Evolutionary conservation across 345 rosid genomes (phyloP).

Genomic region (Aquilaria sinensis): DNA sequence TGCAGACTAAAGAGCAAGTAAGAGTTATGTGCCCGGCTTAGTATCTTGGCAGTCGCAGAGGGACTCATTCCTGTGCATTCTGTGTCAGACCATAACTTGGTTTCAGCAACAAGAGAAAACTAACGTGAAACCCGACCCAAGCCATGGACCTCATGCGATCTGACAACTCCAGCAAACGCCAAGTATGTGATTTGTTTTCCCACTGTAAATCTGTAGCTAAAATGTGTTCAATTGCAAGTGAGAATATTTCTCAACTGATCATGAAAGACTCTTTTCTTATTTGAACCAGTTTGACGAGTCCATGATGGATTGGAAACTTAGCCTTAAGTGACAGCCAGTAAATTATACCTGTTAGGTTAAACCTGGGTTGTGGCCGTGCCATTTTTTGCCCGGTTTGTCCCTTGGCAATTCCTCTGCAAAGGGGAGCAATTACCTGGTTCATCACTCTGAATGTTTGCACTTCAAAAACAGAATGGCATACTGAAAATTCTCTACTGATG

Average conservation of each 20-base stretch:
- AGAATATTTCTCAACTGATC: slow-evolving; percentile 28
- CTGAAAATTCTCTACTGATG: no score
- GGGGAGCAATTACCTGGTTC: no score
- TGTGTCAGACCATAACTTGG: slow-evolving; percentile 9
- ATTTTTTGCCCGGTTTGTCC: no score
- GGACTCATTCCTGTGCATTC: background rate
- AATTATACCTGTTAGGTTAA: no score
- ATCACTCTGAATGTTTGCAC: no score
- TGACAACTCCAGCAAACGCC: slow-evolving; percentile 11
- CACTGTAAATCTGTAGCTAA: slow-evolving; percentile 39
- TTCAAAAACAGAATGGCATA: no score
- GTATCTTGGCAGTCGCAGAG: background rate
- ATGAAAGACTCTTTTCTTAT: background rate
- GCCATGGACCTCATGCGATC: slow-evolving; percentile 2
- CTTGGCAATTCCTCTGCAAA: no score
- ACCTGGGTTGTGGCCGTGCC: no score
- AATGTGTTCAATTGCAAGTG: slow-evolving; percentile 21
- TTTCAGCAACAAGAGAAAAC: slow-evolving; percentile 2
- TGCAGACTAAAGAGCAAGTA: slow-evolving; percentile 8
- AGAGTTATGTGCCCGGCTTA: slow-evolving; percentile 2
- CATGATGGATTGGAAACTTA: no score
- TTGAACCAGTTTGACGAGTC: no score
- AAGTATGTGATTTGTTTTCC: slow-evolving; percentile 17
- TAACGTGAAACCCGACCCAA: background rate
- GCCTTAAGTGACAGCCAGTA: no score